Evolutionary conservation across 2,329 filamentous ascomycete genomes (phyloP).

Genomic region (Fusarium cicatricum): DNA sequence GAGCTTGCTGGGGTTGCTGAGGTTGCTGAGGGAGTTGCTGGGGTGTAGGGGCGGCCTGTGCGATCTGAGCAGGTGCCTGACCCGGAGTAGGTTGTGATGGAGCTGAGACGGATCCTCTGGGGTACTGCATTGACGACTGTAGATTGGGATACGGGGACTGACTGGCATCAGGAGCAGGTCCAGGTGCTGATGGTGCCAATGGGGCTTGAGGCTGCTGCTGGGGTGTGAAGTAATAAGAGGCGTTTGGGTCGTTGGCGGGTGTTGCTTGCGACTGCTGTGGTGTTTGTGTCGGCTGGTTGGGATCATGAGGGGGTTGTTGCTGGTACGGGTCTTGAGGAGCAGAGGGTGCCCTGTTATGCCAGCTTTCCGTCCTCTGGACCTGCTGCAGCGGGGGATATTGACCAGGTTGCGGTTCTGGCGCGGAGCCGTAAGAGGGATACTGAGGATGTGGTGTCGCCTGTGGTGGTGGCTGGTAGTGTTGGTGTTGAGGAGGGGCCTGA

Average conservation of each 20-base stretch:
- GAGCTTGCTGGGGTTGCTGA: constrained; percentile 45
- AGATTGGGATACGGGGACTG: constrained; percentile 63
- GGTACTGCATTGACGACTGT: constrained; percentile 57
- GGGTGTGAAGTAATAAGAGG: constrained; percentile 66
- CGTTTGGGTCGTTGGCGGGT: constrained; percentile 58
- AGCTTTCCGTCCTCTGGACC: constrained; percentile 59
- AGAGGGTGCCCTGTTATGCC: constrained; percentile 55
- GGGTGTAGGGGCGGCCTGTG: constrained; percentile 43
- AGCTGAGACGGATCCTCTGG: constrained; percentile 52
- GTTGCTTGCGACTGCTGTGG: constrained; percentile 43
- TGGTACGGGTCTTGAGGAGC: constrained; percentile 47
- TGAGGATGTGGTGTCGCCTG: constrained; percentile 48
- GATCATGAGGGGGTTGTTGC: constrained; percentile 39
- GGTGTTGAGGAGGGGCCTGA: constrained; percentile 58
- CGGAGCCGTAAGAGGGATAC: constrained; percentile 54
- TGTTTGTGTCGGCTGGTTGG: constrained; percentile 40
- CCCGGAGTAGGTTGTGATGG: constrained; percentile 46
- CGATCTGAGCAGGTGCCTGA: constrained; percentile 36
- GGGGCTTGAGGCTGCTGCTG: constrained; percentile 46
- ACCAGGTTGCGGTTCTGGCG: constrained; percentile 50
- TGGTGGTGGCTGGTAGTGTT: constrained; percentile 45
- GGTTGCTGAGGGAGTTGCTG: constrained; percentile 33
- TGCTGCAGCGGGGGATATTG: constrained; percentile 58
- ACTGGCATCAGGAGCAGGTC: constrained; percentile 51
- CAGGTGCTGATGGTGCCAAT: constrained; percentile 50